Percentiles rank a stretch among this genome's conserved stretches.
Conservation (phyloP, 768 basidiomycete genomes). For the Trametes coccinea region DNA sequence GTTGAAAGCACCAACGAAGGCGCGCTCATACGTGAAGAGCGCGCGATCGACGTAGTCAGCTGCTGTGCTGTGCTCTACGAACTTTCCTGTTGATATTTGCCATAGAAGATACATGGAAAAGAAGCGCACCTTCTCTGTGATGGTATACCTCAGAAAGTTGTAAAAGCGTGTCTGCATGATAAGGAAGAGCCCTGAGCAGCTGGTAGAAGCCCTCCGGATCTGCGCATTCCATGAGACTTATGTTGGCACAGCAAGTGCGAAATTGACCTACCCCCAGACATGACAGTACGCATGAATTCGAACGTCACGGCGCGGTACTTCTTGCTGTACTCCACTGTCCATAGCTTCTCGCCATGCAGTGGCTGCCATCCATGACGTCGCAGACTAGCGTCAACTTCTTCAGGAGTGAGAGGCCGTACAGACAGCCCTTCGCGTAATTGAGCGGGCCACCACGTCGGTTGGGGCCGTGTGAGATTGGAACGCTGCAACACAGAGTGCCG, state of each 20-base stretch:
- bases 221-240: conserved; percentile 28
- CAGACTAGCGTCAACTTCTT: conserved; percentile 52
- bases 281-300: conserved; percentile 78
- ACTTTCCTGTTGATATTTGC: background rate
- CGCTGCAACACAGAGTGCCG: conserved; percentile 49
- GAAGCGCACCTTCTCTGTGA: conserved; percentile 75
- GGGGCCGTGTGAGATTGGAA: conserved; percentile 77
- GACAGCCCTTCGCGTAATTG: conserved; percentile 73
- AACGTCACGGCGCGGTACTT: conserved; percentile 80
- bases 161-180: conserved; percentile 91
- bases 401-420: conserved; percentile 54
- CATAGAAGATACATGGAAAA: background rate
- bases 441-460: conserved; percentile 72
- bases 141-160: conserved; percentile 83
- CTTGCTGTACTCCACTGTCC: conserved; percentile 85
- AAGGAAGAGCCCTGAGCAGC: conserved; percentile 75
- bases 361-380: conserved; percentile 39
- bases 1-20: conserved; percentile 84
- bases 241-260: background rate
- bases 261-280: conserved; percentile 68
- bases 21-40: conserved; percentile 89
- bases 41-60: conserved; percentile 92
- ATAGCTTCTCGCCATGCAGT: conserved; percentile 72
- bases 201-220: conserved; percentile 80
- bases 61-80: conserved; percentile 74